Conservation (phyloP, 495 filamentous ascomycete species). For the Penicillium herquei region DNA sequence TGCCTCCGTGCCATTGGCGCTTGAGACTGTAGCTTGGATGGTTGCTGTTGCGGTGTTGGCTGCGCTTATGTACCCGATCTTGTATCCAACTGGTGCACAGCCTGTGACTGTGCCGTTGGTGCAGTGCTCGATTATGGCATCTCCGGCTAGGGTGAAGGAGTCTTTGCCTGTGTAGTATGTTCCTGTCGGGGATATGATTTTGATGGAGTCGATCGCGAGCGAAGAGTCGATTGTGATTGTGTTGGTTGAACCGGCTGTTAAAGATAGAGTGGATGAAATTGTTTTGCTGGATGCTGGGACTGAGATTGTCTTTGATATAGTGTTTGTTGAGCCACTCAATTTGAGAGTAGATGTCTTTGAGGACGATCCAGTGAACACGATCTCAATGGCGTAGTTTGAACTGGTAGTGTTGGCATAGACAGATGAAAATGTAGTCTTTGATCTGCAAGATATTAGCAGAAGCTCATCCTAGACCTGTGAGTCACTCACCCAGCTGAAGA, state of each 20-base stretch:
- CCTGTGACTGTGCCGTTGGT: constrained; percentile 10
- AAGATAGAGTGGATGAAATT: constrained; percentile 17
- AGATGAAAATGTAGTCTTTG: constrained; percentile 25
- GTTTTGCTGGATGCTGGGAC: constrained; percentile 9
- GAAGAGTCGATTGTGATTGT: constrained; percentile 24
- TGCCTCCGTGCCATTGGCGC: background rate
- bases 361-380: constrained; percentile 19
- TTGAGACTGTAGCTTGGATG: constrained; percentile 21
- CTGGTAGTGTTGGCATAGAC: constrained; percentile 41
- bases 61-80: constrained; percentile 25
- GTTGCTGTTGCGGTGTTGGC: constrained; percentile 21
- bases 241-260: constrained; percentile 34
- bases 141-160: constrained; percentile 33
- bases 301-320: background rate
- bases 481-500: constrained; percentile 22
- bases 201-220: constrained; percentile 11
- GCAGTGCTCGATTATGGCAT: constrained; percentile 30
- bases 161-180: constrained; percentile 37
- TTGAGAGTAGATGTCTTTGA: background rate
- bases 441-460: constrained; percentile 1
- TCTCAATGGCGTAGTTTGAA: constrained; percentile 24
- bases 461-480: background rate
- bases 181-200: constrained; percentile 24
- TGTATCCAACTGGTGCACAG: constrained; percentile 41
- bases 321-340: background rate